Base-by-base conservation (phyloP, 352 stramenopile genomes). In the Phytopythium sindhum region DNA sequence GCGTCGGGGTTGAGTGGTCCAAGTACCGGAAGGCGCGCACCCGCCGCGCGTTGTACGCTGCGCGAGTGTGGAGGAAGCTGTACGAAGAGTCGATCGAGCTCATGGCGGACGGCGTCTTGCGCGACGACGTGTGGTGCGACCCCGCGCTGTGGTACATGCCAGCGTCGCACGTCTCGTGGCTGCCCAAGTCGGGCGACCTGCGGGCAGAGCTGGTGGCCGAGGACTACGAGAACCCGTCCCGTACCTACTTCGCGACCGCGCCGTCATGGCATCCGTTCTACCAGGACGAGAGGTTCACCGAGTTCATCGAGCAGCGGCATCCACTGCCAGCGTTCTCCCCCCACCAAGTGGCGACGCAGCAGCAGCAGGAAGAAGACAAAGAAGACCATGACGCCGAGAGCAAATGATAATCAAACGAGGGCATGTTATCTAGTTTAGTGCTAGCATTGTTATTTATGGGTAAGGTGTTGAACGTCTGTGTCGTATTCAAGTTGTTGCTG, bases 81-180 rank as follows among this genome's bases (percentile, higher is more conserved):
- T 81, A 81, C 56, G 68, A 68, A 35, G 64, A 79, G 55, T 81
- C 73, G 57, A 74, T 81, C 50, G 69, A 81, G 53, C 73, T 81
- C 67, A 81, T 81, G 64, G 64, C 68, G 24, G 50, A 64, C n/a
- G 65, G 70, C 15, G 60, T 64, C 9, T 52, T 81, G 37, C 73
- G 70, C 4, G 68, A 74, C 19, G 73, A 81, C 51, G 65, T 81
- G 23, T 81, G 73, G 73, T 81, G 73, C 55, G 73, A 81, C 55
- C 68, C 72, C 6, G 56, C 68, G 51, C 65, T 81, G 15, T 81
- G 73, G 73, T 81, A 81, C 65, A 81, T 81, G 73, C 73, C 73
- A 6, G 65, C 64, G 33, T 73, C 68, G 29, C 70, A 71, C 48
- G 65, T 78, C 48, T 75, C 75, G 61, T 81, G 73, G 73, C 67